Evolutionary conservation across 306 rosid species (phyloP), one percentile per base, ranked within the genome.

Genomic region (Prinsepia uniflora): DNA sequence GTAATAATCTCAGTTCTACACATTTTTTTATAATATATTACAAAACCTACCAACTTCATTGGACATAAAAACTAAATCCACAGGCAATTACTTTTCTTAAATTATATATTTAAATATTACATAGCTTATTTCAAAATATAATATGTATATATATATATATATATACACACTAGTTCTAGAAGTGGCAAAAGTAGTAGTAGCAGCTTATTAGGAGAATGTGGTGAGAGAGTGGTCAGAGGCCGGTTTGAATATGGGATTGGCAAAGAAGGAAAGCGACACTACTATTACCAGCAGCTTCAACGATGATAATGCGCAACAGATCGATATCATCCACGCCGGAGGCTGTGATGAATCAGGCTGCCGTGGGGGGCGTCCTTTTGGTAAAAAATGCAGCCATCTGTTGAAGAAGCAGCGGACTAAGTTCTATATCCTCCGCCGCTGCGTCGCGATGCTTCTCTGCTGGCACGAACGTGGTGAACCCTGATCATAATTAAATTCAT

Each of bases 401-500:
- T 87, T 90, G 86, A 83, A 90, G 95, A 88, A 90, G 81, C 96
- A 90, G 75, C 56, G 96, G 40, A 89, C 96, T 0, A 90, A 88
- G 66, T 88, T 88, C 89, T 90, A 90, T 87, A 90, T 90, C 75
- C 86, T 90, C 78, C 86, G 96, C 19, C 96, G 96, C 8, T 90
- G 96, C 72, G 66, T 90, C 19, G 92, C 92, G 14, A 84, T 90
- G 95, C 96, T 90, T 10, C 75, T 90, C 67, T 90, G 96, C 59
- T 86, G 84, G 87, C 96, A 81, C 39, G 96, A 90, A 48, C 90
- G 92, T 10, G 78, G 68, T 0, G 36, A 30, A 30, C 36, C 3
- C 36, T 30, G 36, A 30, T 30, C 36, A 30, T 30, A 24, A 24
- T 24, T 24, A 30, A 30, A 30, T 30, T 30, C 36, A 30, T 30